Base-by-base conservation (phyloP, 768 basidiomycete species). In the Gymnopilus dilepis region DNA sequence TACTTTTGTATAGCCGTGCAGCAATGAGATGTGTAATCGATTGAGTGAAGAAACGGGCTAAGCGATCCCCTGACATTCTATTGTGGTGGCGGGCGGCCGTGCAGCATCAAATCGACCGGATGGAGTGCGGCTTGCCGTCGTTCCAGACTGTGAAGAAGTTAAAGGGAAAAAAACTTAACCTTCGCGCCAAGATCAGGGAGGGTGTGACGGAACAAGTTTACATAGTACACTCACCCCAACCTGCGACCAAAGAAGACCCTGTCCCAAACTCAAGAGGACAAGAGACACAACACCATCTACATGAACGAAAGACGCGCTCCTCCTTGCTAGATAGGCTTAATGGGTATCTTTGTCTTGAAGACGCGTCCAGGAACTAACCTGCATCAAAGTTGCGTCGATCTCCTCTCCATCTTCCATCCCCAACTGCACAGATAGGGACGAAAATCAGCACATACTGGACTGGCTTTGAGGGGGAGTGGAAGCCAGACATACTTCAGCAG, bases 371-470 rank as follows among this genome's bases (percentile, higher is more conserved):
- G 12, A 30, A 22, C 80, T 41, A 56, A 82, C 85, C 78, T 87
- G 86, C 62, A 79, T 76, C 19, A 87, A 63, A 52, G 77, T 70
- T 15, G 84, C 85, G 65, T 88, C 87, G 45, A 88, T 82, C 59
- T 79, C 73, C 64, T 88, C 87, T 4, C 80, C 81, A n/a, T 87
- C 85, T 61, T 87, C 86, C 80, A 88, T 83, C 0, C 71, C 77
- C 26, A 78, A 61, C 84, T 88, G 56, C 17, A 26, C 42, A 19
- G 17, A 28, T 28, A 28, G 5, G 19, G 2, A 17, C 6, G 11
- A 37, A 31, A 11, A 34, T 50, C 31, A 45, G 50, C 26, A 11
- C 47, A 17, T 12, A 3, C 34, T 6, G n/a, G n/a, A n/a, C n/a
- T 21, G 59, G 24, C 2, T 11, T 47, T 3, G 43, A 26, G n/a